Conservation (phyloP, 2,329 filamentous ascomycete species). For the Raffaelea arxii region DNA sequence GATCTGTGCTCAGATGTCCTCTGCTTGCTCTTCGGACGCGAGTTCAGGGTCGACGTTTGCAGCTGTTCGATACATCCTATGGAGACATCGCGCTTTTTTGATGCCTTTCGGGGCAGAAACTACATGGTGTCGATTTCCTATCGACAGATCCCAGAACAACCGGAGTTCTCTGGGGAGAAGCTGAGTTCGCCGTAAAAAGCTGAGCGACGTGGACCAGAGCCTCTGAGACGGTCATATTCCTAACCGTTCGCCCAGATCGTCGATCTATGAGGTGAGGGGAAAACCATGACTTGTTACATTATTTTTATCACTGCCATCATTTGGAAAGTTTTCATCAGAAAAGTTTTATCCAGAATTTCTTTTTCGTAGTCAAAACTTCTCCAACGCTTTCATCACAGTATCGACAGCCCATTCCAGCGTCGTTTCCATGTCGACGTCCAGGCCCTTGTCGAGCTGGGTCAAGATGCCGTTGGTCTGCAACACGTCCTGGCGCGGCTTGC, state of each 20-base stretch:
- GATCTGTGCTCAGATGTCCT: conserved; percentile 84
- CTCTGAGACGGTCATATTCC: conserved; percentile 74
- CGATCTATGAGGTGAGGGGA: conserved; percentile 78
- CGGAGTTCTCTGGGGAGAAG: conserved; percentile 39
- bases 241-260: conserved; percentile 84
- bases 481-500: conserved; percentile 35
- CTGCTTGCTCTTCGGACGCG: conserved; percentile 37
- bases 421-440: conserved; percentile 49
- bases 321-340: background rate
- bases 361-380: conserved; percentile 1
- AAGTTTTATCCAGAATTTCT: background rate
- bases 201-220: conserved; percentile 55
- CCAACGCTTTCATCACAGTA: conserved; percentile 40
- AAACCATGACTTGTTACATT: conserved; percentile 78
- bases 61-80: conserved; percentile 74
- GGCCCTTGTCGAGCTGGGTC: conserved; percentile 34
- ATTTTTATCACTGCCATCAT: background rate
- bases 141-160: conserved; percentile 92
- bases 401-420: conserved; percentile 62
- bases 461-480: conserved; percentile 29
- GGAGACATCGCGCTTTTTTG: conserved; percentile 56
- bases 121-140: conserved; percentile 78
- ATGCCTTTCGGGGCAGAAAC: too few species aligned
- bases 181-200: conserved; percentile 57
- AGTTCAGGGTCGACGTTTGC: conserved; percentile 67